phyloP scores from a whole-genome alignment of 2,329 filamentous ascomycete genomes.

The Myriosclerotinia curreyana region DNA sequence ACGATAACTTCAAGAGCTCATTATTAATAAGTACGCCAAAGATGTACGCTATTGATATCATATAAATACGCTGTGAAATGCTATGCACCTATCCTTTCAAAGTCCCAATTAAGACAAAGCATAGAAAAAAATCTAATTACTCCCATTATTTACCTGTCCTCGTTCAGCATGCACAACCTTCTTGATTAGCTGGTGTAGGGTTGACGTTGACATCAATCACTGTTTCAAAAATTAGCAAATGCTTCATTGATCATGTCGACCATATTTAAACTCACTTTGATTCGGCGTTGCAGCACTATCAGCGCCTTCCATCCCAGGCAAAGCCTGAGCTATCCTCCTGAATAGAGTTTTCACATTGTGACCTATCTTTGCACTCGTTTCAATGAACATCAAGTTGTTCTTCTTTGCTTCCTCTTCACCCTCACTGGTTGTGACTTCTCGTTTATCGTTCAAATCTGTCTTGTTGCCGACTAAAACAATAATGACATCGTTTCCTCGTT shows the following conservation, averaged over 20 bases:
- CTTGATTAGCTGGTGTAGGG: slow-evolving; percentile 64
- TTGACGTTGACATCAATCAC: slow-evolving; percentile 94
- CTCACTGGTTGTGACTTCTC: slow-evolving; percentile 93
- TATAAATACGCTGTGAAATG: slow-evolving; percentile 37
- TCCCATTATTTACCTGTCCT: slow-evolving; percentile 13
- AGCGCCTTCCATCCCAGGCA: slow-evolving; percentile 95
- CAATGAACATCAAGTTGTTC: slow-evolving; percentile 97
- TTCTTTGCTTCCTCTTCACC: slow-evolving; percentile 98
- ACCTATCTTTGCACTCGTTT: slow-evolving; percentile 95
- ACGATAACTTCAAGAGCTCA: slow-evolving; percentile 18
- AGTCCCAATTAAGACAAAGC: slow-evolving; percentile 32
- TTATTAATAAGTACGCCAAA: slow-evolving; percentile 23
- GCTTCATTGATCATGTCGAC: not conserved
- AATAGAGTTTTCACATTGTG: slow-evolving; percentile 98
- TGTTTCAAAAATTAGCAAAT: slow-evolving; percentile 40
- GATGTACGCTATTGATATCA: slow-evolving; percentile 33
- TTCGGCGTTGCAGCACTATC: slow-evolving; percentile 67
- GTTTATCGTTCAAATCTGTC: slow-evolving; percentile 97
- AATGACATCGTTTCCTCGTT: slow-evolving; percentile 97
- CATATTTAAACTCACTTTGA: slow-evolving; percentile 63
- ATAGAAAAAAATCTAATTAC: slow-evolving; percentile 26
- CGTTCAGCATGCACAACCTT: slow-evolving; percentile 65
- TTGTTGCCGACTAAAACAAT: slow-evolving; percentile 99
- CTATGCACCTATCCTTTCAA: slow-evolving; percentile 39
- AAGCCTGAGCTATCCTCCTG: slow-evolving; percentile 94